Conservation (phyloP, 208 protist genomes). For the Tritrichomonas foetus region DNA sequence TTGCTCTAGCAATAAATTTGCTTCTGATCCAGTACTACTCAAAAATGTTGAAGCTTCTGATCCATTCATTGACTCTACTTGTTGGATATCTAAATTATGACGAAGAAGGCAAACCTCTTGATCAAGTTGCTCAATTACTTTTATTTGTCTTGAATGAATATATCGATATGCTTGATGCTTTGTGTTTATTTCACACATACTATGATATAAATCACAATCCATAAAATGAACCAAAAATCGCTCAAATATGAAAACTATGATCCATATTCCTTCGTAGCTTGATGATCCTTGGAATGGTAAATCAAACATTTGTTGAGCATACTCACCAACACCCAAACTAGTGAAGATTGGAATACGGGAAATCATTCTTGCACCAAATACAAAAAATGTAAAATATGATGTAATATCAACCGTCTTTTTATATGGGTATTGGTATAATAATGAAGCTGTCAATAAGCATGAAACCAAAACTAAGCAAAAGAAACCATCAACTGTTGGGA, state of each 20-base stretch:
- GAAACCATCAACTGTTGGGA: neutral
- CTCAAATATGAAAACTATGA: neutral
- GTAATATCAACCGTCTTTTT: neutral
- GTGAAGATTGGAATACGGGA: neutral
- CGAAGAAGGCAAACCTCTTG: neutral
- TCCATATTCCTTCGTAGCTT: neutral
- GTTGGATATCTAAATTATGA: neutral
- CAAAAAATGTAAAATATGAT: neutral
- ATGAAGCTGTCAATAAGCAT: neutral
- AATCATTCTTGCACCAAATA: neutral
- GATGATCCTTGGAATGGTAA: neutral
- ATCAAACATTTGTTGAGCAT: neutral
- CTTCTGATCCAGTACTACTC: neutral
- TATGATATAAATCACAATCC: neutral
- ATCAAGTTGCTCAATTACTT: neutral
- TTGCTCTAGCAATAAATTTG: neutral
- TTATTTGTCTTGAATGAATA: neutral
- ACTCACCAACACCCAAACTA: neutral
- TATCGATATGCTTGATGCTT: neutral
- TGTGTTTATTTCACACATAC: neutral
- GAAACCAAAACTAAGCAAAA: neutral
- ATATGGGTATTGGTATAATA: neutral
- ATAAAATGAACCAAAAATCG: neutral
- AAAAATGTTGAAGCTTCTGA: neutral
- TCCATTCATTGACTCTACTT: neutral